These are phyloP conservation scores for Phoma sp. DNA, from an alignment of 2,329 filamentous ascomycete genomes.

Conservation along the genomic window DNA sequence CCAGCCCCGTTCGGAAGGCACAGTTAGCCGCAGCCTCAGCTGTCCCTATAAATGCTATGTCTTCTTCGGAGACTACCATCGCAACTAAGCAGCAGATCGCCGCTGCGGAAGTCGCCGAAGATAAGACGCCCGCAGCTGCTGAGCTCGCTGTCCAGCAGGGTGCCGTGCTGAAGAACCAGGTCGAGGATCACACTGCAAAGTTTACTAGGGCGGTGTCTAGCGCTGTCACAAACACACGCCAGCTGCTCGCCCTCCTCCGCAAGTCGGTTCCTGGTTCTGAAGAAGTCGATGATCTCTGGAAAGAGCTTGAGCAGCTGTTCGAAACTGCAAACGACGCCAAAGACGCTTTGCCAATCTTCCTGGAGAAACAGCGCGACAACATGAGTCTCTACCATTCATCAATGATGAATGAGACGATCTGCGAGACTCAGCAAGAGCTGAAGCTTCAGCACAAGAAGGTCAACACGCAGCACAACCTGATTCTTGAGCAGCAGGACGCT, in stretches of 20 bases:
- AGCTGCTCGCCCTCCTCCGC: slow-evolving; percentile 33
- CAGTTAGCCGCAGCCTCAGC: slow-evolving; percentile 14
- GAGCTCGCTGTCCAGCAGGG: slow-evolving; percentile 35
- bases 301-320: slow-evolving; percentile 37
- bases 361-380: slow-evolving; percentile 40
- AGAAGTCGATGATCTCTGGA: slow-evolving; percentile 30
- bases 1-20: slow-evolving; percentile 15
- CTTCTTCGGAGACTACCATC: slow-evolving; percentile 19
- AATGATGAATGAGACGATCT: slow-evolving; percentile 32
- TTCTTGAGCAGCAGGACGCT: slow-evolving; percentile 38
- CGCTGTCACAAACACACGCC: slow-evolving; percentile 26
- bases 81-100: slow-evolving; percentile 37
- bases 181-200: slow-evolving; percentile 26
- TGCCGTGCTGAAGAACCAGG: slow-evolving; percentile 26
- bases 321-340: slow-evolving; percentile 26
- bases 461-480: slow-evolving; percentile 34
- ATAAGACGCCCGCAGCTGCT: slow-evolving; percentile 8
- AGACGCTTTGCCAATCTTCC: slow-evolving; percentile 27
- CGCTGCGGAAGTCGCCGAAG: slow-evolving; percentile 1
- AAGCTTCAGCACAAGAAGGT: slow-evolving; percentile 38
- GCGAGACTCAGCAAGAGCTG: slow-evolving; percentile 32
- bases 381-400: slow-evolving; percentile 33
- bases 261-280: slow-evolving; percentile 23
- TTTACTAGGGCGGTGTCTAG: slow-evolving; percentile 27
- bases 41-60: background rate